phyloP scores from a whole-genome alignment of 148 eudicot genomes.

The Pharnaceum exiguum region DNA sequence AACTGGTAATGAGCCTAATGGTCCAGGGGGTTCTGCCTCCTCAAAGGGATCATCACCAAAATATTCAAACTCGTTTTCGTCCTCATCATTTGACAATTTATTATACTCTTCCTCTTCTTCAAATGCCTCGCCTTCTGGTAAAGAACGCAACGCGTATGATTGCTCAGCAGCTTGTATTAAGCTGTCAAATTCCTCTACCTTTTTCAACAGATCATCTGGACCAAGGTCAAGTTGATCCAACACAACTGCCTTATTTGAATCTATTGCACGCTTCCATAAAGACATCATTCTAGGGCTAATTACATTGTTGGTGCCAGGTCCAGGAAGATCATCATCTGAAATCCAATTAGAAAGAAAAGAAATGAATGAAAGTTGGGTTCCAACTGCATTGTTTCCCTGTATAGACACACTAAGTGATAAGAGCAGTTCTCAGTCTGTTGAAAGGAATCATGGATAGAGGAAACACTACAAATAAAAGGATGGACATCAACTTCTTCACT shows the following conservation, averaged over 20 bases:
- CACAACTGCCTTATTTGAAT: constrained; percentile 72
- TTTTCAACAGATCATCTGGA: constrained; percentile 70
- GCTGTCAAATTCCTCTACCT: constrained; percentile 74
- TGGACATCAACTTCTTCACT: too few species aligned
- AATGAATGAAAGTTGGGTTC: too few species aligned
- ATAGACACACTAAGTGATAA: too few species aligned
- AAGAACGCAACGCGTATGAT: constrained; percentile 39
- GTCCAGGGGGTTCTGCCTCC: constrained; percentile 21
- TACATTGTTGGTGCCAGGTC: constrained; percentile 20
- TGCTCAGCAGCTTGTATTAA: constrained; percentile 55
- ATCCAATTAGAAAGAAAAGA: neutral
- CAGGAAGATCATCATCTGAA: constrained; percentile 8
- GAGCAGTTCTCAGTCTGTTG: too few species aligned
- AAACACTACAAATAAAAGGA: too few species aligned
- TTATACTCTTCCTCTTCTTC: constrained; percentile 26
- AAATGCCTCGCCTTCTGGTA: constrained; percentile 12
- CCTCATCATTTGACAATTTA: constrained; percentile 21
- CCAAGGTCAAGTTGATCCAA: constrained; percentile 51
- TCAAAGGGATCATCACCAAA: constrained; percentile 30
- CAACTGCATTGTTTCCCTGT: too few species aligned
- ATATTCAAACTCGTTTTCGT: constrained; percentile 27
- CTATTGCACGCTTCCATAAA: constrained; percentile 77
- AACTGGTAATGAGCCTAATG: constrained; percentile 71
- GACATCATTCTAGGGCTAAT: constrained; percentile 82
- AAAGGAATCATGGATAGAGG: too few species aligned